Base-by-base conservation (phyloP, 164 flowering plant species). In the Umbellularia californica region DNA sequence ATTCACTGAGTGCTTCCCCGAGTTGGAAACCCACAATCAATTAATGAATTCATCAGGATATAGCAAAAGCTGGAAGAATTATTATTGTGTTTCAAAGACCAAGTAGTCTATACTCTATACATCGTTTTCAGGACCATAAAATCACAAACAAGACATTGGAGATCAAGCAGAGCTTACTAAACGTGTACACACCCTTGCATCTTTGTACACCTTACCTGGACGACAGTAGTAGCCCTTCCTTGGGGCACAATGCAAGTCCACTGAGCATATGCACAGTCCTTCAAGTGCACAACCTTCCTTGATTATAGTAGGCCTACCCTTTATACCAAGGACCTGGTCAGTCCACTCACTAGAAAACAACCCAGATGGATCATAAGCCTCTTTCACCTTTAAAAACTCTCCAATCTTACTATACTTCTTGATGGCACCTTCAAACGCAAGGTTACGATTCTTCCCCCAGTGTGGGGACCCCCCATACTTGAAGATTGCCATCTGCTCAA, bases 371-470 rank as follows among this genome's bases (percentile, higher is more conserved):
- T 90, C 97, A 74, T 83, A 90, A 62, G 0, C 50, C n/a, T 81
- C 66, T 72, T 88, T 92, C 28, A 89, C 87, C 79, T 81, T 83
- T 76, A 92, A 77, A 71, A 92, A 92, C 20, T 78, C 79, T 1
- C 19, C 22, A 1, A 77, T 82, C 17, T 84, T 79, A 15, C 64
- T 73, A 58, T 84, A 89, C 75, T 88, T 90, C 19, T 73, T 79
- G 28, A 86, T 85, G 3, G 70, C 92, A 4, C 90, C 89, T 17
- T 76, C 75, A 64, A 90, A 92, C 0, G 85, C 97, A 22, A 92
- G 9, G 74, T 92, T 87, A 47, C 94, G 75, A 67, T 90, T 92
- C 82, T 92, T 92, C 1, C 90, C 97, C 97, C 93, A 92, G 25
- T 90, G 97, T 2, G 93, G 97, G 58, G 83, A 58, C 0, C 80